Conservation (phyloP, 768 basidiomycete species). For the Dacryopinax primogenitus region DNA sequence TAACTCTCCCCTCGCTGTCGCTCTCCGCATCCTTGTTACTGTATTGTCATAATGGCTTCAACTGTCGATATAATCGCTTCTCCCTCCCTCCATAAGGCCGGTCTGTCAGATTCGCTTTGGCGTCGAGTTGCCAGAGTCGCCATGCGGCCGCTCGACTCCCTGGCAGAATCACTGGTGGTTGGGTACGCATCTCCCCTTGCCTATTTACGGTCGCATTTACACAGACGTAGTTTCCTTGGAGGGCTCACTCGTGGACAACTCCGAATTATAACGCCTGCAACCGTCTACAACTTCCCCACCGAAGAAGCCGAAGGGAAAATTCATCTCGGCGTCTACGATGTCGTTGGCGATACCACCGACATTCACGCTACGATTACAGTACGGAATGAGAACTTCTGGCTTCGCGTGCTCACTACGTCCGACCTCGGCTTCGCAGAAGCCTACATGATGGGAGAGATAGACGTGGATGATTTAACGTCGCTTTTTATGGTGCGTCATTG, state of each 20-base stretch:
- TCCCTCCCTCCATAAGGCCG: not conserved
- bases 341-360: not conserved
- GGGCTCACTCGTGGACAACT: conserved; percentile 40
- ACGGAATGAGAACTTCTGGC: conserved; percentile 22
- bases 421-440: conserved; percentile 66
- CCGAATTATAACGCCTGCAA: conserved; percentile 15
- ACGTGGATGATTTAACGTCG: conserved; percentile 49
- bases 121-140: not conserved
- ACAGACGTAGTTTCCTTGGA: conserved; percentile 21
- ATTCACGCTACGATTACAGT: conserved; percentile 16
- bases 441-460: conserved; percentile 67
- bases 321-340: not conserved
- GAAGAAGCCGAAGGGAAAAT: not conserved
- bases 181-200: not conserved
- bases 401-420: conserved; percentile 34
- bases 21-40: not conserved
- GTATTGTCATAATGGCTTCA: conserved; percentile 4
- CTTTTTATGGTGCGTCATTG: conserved; percentile 43
- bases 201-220: conserved; percentile 24
- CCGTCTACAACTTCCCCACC: conserved; percentile 6
- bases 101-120: not conserved
- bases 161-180: not conserved
- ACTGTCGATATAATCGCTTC: conserved; percentile 5
- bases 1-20: not conserved
- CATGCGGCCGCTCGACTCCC: not conserved